Conservation (phyloP, 345 rosid genomes). For the Populus alba region DNA sequence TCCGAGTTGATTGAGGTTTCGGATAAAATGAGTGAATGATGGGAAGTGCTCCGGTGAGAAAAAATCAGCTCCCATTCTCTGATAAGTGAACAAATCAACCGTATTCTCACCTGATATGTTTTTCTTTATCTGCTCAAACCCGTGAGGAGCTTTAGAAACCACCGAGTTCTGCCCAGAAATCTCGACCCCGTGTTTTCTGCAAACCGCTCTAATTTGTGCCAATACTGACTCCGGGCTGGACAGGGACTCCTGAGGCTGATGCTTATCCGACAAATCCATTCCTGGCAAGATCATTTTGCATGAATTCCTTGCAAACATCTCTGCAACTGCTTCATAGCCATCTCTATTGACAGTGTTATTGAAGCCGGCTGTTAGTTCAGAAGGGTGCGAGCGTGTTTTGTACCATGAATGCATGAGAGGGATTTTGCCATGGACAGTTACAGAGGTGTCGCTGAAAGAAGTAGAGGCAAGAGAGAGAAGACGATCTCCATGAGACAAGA, state of each 20-base stretch:
- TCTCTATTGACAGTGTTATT: slow-evolving; percentile 55
- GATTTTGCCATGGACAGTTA: slow-evolving; percentile 52
- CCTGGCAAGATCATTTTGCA: slow-evolving; percentile 83
- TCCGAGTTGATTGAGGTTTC: slow-evolving; percentile 51
- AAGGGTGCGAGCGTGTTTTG: slow-evolving; percentile 62
- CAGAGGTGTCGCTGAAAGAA: slow-evolving; percentile 35
- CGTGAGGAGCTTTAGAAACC: slow-evolving; percentile 36
- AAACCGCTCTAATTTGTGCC: slow-evolving; percentile 52
- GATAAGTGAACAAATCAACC: slow-evolving; percentile 63
- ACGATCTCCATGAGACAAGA: slow-evolving; percentile 64
- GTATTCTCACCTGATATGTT: slow-evolving; percentile 36
- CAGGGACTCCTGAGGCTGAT: slow-evolving; percentile 43
- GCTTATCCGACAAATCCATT: slow-evolving; percentile 70
- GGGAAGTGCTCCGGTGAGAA: slow-evolving; percentile 95
- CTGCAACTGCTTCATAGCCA: slow-evolving; percentile 58
- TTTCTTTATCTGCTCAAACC: slow-evolving; percentile 66
- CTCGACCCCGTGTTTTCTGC: slow-evolving; percentile 58
- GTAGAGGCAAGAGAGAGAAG: slow-evolving; percentile 66
- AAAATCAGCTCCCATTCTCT: slow-evolving; percentile 95
- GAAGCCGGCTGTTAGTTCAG: slow-evolving; percentile 81
- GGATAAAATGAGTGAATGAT: slow-evolving; percentile 62
- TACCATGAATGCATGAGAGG: slow-evolving; percentile 75
- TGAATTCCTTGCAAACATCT: slow-evolving; percentile 68
- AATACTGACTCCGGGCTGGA: slow-evolving; percentile 70
- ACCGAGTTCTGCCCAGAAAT: slow-evolving; percentile 74